These are phyloP conservation scores for Mrakia gelida DNA, from an alignment of 768 basidiomycete species.

Conservation along the genomic window DNA sequence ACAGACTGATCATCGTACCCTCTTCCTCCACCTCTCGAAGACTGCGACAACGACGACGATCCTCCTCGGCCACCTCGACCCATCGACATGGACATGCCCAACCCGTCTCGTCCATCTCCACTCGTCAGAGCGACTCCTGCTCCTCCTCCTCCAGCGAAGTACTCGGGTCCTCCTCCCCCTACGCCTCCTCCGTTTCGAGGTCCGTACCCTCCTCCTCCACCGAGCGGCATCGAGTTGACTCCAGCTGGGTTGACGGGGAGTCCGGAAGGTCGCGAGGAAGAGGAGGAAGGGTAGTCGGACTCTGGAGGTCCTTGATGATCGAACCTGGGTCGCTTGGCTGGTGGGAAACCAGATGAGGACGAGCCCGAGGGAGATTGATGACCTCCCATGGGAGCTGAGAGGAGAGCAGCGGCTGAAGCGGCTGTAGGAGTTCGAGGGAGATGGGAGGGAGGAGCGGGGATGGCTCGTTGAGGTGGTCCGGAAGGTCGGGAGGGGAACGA, in stretches of 20 bases:
- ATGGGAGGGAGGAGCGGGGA: conserved; percentile 38
- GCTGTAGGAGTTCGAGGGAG: conserved; percentile 48
- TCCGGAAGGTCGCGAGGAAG: conserved; percentile 47
- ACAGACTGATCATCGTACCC: conserved; percentile 15
- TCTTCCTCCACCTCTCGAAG: conserved; percentile 10
- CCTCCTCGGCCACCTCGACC: conserved; percentile 3
- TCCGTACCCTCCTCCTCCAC: conserved; percentile 41
- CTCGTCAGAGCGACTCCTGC: conserved; percentile 52
- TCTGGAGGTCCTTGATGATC: conserved; percentile 56
- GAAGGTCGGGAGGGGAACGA: conserved; percentile 36
- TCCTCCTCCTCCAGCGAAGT: conserved; percentile 57
- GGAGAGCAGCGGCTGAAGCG: conserved; percentile 37
- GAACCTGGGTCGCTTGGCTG: conserved; percentile 84
- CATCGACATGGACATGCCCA: conserved; percentile 17
- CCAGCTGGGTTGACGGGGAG: conserved; percentile 39
- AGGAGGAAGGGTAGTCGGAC: conserved; percentile 39
- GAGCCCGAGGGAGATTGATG: conserved; percentile 47
- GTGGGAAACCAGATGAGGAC: conserved; percentile 54
- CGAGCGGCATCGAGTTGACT: conserved; percentile 38
- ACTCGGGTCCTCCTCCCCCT: conserved; percentile 47
- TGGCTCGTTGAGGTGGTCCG: conserved; percentile 43
- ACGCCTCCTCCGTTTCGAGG: conserved; percentile 45
- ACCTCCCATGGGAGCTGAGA: conserved; percentile 33
- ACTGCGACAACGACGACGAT: not conserved
- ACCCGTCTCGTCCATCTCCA: conserved; percentile 36